phyloP scores from a whole-genome alignment of 108 stramenopile genomes.

The Cylindrotheca closterium region DNA sequence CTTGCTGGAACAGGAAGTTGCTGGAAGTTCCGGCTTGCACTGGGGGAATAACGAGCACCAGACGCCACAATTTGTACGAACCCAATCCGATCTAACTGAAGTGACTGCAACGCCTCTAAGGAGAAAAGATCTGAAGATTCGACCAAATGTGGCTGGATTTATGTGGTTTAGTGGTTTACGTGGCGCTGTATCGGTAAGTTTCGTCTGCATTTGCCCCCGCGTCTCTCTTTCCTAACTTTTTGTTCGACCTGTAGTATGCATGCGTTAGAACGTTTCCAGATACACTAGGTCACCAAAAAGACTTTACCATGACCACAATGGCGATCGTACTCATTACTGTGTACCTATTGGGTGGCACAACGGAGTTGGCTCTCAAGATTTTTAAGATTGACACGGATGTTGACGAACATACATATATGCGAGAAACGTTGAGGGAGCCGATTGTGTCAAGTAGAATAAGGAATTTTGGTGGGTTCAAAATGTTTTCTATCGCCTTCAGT shows the following conservation, averaged over 20 bases:
- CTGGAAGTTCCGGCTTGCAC: background rate
- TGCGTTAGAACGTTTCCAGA: conserved; percentile 69
- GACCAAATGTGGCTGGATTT: conserved; percentile 62
- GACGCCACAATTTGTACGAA: background rate
- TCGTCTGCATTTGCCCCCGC: background rate
- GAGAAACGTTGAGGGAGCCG: conserved; percentile 32
- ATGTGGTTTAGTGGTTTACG: conserved; percentile 83
- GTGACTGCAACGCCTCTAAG: conserved; percentile 31
- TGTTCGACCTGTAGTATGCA: conserved; percentile 39
- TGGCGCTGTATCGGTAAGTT: conserved; percentile 60
- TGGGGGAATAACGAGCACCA: background rate
- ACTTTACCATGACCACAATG: conserved; percentile 65
- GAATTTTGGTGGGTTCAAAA: conserved; percentile 13
- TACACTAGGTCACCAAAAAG: conserved; percentile 32
- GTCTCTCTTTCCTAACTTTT: background rate
- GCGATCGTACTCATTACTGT: conserved; percentile 63
- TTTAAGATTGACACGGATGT: conserved; percentile 55
- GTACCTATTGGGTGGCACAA: conserved; percentile 58
- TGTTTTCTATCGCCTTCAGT: background rate
- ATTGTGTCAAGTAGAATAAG: conserved; percentile 27
- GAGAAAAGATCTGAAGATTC: conserved; percentile 46
- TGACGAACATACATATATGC: conserved; percentile 63
- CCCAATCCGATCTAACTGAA: conserved; percentile 18
- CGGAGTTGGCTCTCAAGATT: conserved; percentile 43
- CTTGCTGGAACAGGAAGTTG: background rate